A percentile compares a stretch with the other conserved stretches of the same genome.
phyloP scores from a whole-genome alignment of 352 stramenopile genomes.

The Blastocystis sp. region DNA sequence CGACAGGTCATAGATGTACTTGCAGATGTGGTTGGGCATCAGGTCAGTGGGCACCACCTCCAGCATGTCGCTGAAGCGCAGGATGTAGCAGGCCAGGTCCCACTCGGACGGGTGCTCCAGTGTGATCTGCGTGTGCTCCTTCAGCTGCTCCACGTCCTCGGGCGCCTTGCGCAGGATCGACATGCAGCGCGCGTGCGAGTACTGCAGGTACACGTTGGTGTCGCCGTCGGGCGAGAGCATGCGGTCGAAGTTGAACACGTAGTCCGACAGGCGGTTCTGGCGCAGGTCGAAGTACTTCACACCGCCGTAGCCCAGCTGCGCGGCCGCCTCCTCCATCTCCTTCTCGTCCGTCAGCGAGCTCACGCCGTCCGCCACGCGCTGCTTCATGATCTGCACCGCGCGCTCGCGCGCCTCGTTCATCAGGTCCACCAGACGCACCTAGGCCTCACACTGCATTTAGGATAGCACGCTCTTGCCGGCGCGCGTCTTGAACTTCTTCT shows the following conservation, averaged over 20 bases:
- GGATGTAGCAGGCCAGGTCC: slow-evolving; percentile 78
- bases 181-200: slow-evolving; percentile 92
- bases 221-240: slow-evolving; percentile 99
- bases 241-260: slow-evolving; percentile 97
- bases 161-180: slow-evolving; percentile 90
- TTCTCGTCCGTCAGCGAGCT: slow-evolving; percentile 75
- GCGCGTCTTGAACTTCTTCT: slow-evolving; percentile 96
- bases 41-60: slow-evolving; percentile 88
- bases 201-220: slow-evolving; percentile 98
- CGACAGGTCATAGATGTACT: slow-evolving; percentile 93
- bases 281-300: slow-evolving; percentile 99
- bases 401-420: slow-evolving; percentile 91
- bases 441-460: too few relatives aligned
- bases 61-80: slow-evolving; percentile 91
- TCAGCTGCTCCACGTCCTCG: slow-evolving; percentile 74
- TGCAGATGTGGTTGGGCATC: slow-evolving; percentile 93
- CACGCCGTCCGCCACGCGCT: slow-evolving; percentile 83
- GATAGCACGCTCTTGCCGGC: slow-evolving; percentile 88
- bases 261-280: slow-evolving; percentile 93
- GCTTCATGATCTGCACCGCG: slow-evolving; percentile 87
- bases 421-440: slow-evolving; percentile 89
- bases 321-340: slow-evolving; percentile 86
- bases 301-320: slow-evolving; percentile 93
- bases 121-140: slow-evolving; percentile 73
- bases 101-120: slow-evolving; percentile 78